Conservation (phyloP, 805 yeast genomes). For the Nakazawaea peltata region DNA sequence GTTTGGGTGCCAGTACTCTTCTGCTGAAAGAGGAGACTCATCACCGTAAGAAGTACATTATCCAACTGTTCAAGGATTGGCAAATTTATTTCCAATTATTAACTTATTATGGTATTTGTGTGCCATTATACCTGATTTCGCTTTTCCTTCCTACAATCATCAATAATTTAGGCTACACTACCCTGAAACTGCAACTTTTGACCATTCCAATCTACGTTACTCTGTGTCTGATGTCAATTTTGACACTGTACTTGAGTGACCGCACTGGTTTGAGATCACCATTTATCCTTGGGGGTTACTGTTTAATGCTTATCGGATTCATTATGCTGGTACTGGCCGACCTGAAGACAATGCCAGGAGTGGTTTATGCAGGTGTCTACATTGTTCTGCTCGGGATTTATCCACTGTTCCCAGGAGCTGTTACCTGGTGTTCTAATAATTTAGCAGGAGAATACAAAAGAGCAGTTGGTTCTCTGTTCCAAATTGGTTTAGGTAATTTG, state of each 20-base stretch:
- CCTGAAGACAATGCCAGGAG: slow-evolving; percentile 17
- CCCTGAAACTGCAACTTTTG: slow-evolving; percentile 28
- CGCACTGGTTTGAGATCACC: slow-evolving; percentile 22
- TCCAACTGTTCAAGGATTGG: slow-evolving; percentile 27
- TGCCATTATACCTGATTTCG: slow-evolving; percentile 32
- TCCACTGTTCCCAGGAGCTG: slow-evolving; percentile 23
- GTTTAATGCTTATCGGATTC: slow-evolving; percentile 26
- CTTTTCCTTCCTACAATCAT: slow-evolving; percentile 34
- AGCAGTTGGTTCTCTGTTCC: slow-evolving; percentile 31
- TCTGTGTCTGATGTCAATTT: slow-evolving; percentile 23
- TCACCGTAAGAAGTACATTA: slow-evolving; percentile 14
- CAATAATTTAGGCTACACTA: slow-evolving; percentile 22
- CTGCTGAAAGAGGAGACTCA: slow-evolving; percentile 6
- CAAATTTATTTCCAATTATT: slow-evolving; percentile 28
- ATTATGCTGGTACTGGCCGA: slow-evolving; percentile 21
- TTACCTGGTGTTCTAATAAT: slow-evolving; percentile 29
- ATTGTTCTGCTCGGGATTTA: slow-evolving; percentile 24
- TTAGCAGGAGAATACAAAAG: slow-evolving; percentile 27
- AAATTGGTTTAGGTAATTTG: slow-evolving; percentile 30
- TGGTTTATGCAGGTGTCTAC: slow-evolving; percentile 24
- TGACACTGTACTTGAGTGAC: slow-evolving; percentile 21
- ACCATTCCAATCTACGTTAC: slow-evolving; percentile 29
- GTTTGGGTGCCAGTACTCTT: slow-evolving; percentile 1
- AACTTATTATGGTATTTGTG: slow-evolving; percentile 34
- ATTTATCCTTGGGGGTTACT: slow-evolving; percentile 18